Evolutionary conservation across 2,329 filamentous ascomycete genomes (phyloP).

Genomic region (Huntiella moniliformis): DNA sequence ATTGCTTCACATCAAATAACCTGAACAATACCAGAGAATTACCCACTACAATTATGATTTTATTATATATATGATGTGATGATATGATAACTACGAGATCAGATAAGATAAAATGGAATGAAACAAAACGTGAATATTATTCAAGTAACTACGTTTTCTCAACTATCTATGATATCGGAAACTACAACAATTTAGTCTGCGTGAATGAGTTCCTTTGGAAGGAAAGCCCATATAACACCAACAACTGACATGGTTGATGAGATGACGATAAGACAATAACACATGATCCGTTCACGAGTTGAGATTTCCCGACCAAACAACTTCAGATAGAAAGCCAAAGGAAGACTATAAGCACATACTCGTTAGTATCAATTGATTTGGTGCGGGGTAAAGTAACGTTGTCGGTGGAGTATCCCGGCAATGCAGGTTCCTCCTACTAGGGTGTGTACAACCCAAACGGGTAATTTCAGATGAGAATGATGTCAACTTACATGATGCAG

Average conservation of each 20-base stretch:
- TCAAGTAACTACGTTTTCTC: too few relatives aligned
- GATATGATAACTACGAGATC: not conserved
- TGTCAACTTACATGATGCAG: constrained; percentile 49
- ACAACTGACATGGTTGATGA: constrained; percentile 52
- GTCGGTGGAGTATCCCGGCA: too few relatives aligned
- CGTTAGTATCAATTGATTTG: not conserved
- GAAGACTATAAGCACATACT: constrained; percentile 29
- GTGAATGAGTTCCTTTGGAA: constrained; percentile 59
- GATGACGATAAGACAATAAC: constrained; percentile 49
- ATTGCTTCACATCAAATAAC: constrained; percentile 13
- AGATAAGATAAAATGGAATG: too few relatives aligned
- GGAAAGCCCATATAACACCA: constrained; percentile 73
- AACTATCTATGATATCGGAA: too few relatives aligned
- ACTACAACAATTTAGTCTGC: constrained; percentile 20
- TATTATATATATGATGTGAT: too few relatives aligned
- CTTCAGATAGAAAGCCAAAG: constrained; percentile 75
- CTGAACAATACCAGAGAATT: constrained; percentile 43
- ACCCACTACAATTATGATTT: constrained; percentile 33
- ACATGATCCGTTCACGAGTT: constrained; percentile 40
- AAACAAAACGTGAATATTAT: too few relatives aligned
- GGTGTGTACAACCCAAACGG: not conserved
- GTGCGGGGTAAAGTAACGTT: too few relatives aligned
- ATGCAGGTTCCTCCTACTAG: not conserved
- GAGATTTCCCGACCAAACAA: constrained; percentile 62
- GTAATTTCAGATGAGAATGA: not conserved